A percentile compares a stretch with the other conserved stretches of the same genome.
These are phyloP conservation scores for Inosperma sp. DNA, from an alignment of 768 basidiomycete genomes.

Conservation along the genomic window DNA sequence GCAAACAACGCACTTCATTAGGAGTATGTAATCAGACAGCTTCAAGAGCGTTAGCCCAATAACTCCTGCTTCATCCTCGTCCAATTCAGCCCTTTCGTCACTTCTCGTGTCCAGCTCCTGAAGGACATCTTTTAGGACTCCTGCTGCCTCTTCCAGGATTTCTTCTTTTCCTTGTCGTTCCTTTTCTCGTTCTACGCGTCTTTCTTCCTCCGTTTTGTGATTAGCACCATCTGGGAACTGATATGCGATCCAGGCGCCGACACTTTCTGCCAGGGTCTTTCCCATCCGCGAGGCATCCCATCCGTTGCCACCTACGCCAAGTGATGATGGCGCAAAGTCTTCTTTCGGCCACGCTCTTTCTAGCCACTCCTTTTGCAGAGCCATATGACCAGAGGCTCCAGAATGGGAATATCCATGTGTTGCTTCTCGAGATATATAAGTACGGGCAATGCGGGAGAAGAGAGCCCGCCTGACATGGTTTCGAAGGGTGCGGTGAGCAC, in stretches of 20 bases:
- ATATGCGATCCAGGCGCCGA: slow-evolving; percentile 55
- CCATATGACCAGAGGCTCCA: slow-evolving; percentile 55
- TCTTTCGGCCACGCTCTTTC: slow-evolving; percentile 72
- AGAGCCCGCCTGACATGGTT: slow-evolving; percentile 60
- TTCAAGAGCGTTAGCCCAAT: slow-evolving; percentile 59
- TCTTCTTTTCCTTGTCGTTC: slow-evolving; percentile 41
- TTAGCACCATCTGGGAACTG: slow-evolving; percentile 25
- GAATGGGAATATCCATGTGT: slow-evolving; percentile 52
- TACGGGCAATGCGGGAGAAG: slow-evolving; percentile 57
- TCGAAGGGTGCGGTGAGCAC: slow-evolving; percentile 59
- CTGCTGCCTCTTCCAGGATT: slow-evolving; percentile 65
- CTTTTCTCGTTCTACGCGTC: slow-evolving; percentile 21
- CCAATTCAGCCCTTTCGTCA: slow-evolving; percentile 45
- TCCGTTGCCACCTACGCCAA: slow-evolving; percentile 37
- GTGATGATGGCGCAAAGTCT: slow-evolving; percentile 35
- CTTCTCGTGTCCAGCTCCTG: slow-evolving; percentile 67
- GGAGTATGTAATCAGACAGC: slow-evolving; percentile 53
- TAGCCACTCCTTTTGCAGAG: slow-evolving; percentile 59
- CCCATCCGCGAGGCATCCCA: slow-evolving; percentile 66
- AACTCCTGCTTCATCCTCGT: slow-evolving; percentile 64
- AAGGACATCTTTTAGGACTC: slow-evolving; percentile 65
- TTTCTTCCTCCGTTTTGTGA: slow-evolving; percentile 19
- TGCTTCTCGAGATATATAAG: slow-evolving; percentile 55
- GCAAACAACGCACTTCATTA: slow-evolving; percentile 60
- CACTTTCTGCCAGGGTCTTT: slow-evolving; percentile 47